Base-by-base conservation (phyloP, 2,329 filamentous ascomycete species). In the Pseudogymnoascus verrucosus region DNA sequence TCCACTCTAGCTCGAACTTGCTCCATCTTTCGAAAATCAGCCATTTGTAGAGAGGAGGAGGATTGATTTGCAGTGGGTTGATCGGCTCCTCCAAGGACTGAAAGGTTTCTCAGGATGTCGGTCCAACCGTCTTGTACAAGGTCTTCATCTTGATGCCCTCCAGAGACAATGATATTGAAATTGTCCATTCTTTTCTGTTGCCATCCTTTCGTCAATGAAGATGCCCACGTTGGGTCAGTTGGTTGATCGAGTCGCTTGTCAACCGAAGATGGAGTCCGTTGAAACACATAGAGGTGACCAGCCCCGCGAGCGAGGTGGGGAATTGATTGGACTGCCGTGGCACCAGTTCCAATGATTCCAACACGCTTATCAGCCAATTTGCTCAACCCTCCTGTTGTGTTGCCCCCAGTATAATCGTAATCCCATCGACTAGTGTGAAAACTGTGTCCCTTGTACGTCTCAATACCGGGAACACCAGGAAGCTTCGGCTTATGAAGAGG, bases 201-300 rank as follows among this genome's bases (percentile, higher is more conserved):
- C 84, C 83, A 86, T 5, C 82, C 82, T 1, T 70, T 67, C 7
- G 69, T 65, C 5, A 66, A 16, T 62, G 66, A 42, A 64, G 65
- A 60, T 14, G 61, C 31, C 61, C 76, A 73, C 7, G 74, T 72
- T 0, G 72, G 71, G 47, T 82, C 76, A 0, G 78, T 82, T 1
- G 70, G 62, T 8, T 70, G 67, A 61, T 80, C 74, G 8, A 68
- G 74, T 7, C 78, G 75, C 21, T 68, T 67, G 16, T 73, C 74
- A 2, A 81, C 73, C 0, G 60, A 71, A 1, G 77, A 75, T 4
- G 81, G 82, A 2, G 82, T 84, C 3, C 82, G 78, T 68, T 85
- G 82, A 23, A 64, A 44, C n/a, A 64, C 60, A n/a, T 64, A 64
- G 5, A 64, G 26, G 47, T 83, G 73, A 57, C 80, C 78, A 0